Evolutionary conservation across 345 rosid genomes (phyloP).

Genomic region (Salix dunnii): DNA sequence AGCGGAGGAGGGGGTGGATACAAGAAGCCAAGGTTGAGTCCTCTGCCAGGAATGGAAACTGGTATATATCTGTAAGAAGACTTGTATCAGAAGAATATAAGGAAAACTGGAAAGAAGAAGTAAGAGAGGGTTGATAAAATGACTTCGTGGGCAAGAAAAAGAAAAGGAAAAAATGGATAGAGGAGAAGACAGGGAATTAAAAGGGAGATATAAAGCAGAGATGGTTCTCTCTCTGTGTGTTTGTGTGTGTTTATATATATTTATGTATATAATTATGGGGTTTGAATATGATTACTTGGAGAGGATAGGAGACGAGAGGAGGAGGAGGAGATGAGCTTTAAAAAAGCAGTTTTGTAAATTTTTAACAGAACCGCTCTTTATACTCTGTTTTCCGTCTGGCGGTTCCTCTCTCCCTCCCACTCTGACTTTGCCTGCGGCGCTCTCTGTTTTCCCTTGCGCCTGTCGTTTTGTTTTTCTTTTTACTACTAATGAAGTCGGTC

Average conservation of each 20-base stretch:
- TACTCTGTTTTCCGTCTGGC: neutral
- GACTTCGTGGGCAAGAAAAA: neutral
- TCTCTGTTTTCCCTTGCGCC: conserved; percentile 15
- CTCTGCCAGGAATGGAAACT: no score
- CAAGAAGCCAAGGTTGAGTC: no score
- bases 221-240: no score
- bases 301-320: neutral
- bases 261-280: neutral
- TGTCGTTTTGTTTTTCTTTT: neutral
- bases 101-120: no score
- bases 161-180: neutral
- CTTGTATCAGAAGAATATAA: neutral
- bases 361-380: conserved; percentile 10
- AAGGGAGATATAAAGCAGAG: neutral
- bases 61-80: neutral
- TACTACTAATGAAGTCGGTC: neutral
- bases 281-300: no score
- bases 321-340: neutral
- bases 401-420: neutral
- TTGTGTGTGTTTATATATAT: neutral
- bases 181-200: no score
- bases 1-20: no score
- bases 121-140: no score
- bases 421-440: conserved; percentile 13
- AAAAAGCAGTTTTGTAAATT: neutral